Conservation (phyloP, 768 basidiomycete genomes). For the Macrolepiota albuminosa region DNA sequence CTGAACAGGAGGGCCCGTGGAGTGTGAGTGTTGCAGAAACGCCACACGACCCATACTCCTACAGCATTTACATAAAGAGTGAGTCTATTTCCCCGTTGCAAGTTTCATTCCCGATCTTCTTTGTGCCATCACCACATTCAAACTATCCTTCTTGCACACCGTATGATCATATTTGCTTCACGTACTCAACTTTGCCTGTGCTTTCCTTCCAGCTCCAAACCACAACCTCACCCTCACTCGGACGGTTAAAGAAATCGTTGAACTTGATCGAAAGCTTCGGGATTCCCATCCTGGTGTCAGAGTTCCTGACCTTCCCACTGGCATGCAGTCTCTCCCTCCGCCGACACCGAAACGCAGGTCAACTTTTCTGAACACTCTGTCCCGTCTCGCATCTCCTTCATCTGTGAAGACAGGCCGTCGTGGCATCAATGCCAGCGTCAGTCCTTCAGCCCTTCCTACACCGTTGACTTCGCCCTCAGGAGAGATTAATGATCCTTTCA, state of each 20-base stretch:
- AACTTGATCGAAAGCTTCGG: constrained; percentile 78
- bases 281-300: constrained; percentile 53
- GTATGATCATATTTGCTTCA: constrained; percentile 8
- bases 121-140: constrained; percentile 1
- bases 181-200: constrained; percentile 19
- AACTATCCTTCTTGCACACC: neutral
- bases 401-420: constrained; percentile 44
- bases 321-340: constrained; percentile 44
- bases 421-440: constrained; percentile 27
- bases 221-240: constrained; percentile 87
- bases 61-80: constrained; percentile 91
- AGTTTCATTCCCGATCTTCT: constrained; percentile 11
- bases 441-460: constrained; percentile 34
- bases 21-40: constrained; percentile 85
- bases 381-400: constrained; percentile 73
- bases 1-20: constrained; percentile 85
- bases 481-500: constrained; percentile 63
- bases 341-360: constrained; percentile 72
- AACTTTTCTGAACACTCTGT: constrained; percentile 81
- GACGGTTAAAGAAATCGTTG: constrained; percentile 68
- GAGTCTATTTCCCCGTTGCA: constrained; percentile 31
- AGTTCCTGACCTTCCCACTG: constrained; percentile 60
- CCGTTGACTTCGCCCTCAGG: constrained; percentile 48
- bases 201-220: constrained; percentile 61
- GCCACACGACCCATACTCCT: constrained; percentile 66